Evolutionary conservation across 2,329 filamentous ascomycete genomes (phyloP).

Genomic region (Cladosporium sp.): DNA sequence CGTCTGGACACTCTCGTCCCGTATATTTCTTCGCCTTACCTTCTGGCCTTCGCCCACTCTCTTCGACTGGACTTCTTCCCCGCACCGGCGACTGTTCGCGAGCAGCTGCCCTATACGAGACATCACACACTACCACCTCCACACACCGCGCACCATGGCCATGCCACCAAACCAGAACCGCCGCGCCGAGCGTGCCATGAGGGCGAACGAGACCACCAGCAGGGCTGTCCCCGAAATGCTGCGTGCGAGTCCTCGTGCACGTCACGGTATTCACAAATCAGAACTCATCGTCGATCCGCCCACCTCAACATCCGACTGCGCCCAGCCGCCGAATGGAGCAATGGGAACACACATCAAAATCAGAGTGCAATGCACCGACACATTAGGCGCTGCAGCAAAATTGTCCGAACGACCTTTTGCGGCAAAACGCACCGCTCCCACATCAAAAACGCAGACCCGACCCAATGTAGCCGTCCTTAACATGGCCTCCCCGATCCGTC

Average conservation of each 20-base stretch:
- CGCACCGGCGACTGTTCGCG: conserved; percentile 17
- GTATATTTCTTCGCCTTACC: background rate
- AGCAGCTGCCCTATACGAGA: background rate
- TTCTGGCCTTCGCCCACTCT: background rate
- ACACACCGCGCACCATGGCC: conserved; percentile 10
- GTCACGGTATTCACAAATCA: conserved; percentile 53
- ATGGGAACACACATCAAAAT: conserved; percentile 39
- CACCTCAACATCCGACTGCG: background rate
- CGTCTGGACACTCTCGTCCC: background rate
- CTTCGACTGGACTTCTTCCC: conserved; percentile 5
- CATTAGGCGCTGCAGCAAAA: conserved; percentile 51
- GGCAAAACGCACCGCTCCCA: conserved; percentile 19
- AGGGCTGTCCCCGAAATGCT: conserved; percentile 58
- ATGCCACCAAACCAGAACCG: conserved; percentile 28
- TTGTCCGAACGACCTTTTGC: conserved; percentile 23
- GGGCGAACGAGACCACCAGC: conserved; percentile 57
- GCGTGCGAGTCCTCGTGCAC: conserved; percentile 54
- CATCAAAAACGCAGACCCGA: conserved; percentile 27
- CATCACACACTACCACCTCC: background rate
- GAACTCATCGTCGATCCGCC: conserved; percentile 47
- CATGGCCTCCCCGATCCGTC: conserved; percentile 63
- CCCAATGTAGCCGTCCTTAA: conserved; percentile 57
- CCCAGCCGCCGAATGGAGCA: conserved; percentile 14
- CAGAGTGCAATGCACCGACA: conserved; percentile 53
- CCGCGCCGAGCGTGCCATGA: conserved; percentile 33